Percentiles rank a stretch among this genome's conserved stretches.
These are phyloP conservation scores for Umbelopsis sp. DNA, from an alignment of 371 early-diverging fungal species.

Conservation along the genomic window DNA sequence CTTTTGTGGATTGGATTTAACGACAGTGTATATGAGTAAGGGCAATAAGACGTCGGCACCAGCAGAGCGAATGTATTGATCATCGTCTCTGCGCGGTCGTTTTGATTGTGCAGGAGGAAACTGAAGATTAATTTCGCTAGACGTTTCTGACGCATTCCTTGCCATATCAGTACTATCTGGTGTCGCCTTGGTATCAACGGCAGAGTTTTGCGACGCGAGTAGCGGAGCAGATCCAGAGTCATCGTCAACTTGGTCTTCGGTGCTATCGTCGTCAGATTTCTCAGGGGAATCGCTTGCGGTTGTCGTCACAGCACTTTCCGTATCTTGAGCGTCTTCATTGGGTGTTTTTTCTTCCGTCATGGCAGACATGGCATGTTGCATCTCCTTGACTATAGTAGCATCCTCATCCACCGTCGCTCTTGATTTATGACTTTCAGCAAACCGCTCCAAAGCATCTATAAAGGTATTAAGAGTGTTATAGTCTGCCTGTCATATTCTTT, in stretches of 20 bases:
- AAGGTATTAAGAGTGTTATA: not conserved
- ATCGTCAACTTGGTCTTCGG: not conserved
- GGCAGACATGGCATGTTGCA: constrained; percentile 34
- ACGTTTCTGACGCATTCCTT: not conserved
- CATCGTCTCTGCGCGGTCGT: constrained; percentile 18
- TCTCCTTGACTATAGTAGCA: constrained; percentile 32
- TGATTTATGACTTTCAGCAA: constrained; percentile 29
- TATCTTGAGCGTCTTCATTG: not conserved
- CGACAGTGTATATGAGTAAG: constrained; percentile 69
- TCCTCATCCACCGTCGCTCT: constrained; percentile 23
- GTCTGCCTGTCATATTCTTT: too few relatives aligned
- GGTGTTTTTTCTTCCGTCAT: constrained; percentile 20
- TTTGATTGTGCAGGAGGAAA: constrained; percentile 7
- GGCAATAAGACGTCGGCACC: constrained; percentile 71
- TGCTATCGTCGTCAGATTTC: not conserved
- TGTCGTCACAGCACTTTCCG: not conserved
- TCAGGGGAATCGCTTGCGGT: not conserved
- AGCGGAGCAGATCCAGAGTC: not conserved
- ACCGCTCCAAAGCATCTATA: constrained; percentile 30
- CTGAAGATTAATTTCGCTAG: constrained; percentile 9
- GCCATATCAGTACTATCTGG: not conserved
- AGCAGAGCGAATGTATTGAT: constrained; percentile 26
- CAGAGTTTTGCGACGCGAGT: not conserved
- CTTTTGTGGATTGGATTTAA: constrained; percentile 68
- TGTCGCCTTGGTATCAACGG: not conserved